Base-by-base conservation (phyloP, 495 filamentous ascomycete genomes). In the Penicillium verhagenii region DNA sequence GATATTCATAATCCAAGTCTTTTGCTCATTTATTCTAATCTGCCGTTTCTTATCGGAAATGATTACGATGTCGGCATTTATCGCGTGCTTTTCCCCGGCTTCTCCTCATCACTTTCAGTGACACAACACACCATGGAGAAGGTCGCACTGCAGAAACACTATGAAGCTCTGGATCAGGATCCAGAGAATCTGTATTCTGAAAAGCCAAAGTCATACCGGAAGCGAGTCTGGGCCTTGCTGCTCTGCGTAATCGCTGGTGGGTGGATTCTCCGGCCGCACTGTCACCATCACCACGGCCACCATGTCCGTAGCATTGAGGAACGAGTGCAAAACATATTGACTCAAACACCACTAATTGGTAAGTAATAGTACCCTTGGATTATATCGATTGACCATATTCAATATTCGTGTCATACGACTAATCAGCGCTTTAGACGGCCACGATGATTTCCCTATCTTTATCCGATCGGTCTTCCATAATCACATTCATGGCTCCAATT, bases 361-460 rank as follows among this genome's bases (percentile, higher is more conserved):
- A 72, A 52, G 67, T 13, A 14, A 0, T 35, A 16, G 2, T 16
- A n/a, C 25, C 2, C n/a, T 1, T 7, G 39, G 19, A 21, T 45
- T 6, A 11, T 23, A 13, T 23, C n/a, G n/a, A n/a, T n/a, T n/a
- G n/a, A n/a, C n/a, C n/a, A n/a, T 24, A 16, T 21, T 18, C 4
- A 13, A 20, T 5, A 21, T 18, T 19, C 4, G 19, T 11, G 28
- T 1, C 4, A 23, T 3, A 19, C 19, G 26, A 55, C 55, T 51
- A 18, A 56, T 46, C 10, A 9, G 19, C 18, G 8, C n/a, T 33
- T 19, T 58, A 95, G 93, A 97, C 71, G 92, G 93, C 2, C 94
- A 98, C 66, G 87, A 96, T 77, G 94, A 98, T 64, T 74, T 97
- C 19, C 82, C 92, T 10, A 86, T 91, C 56, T 57, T 86, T 19